phyloP scores from a whole-genome alignment of 1,284 basidiomycete species.

The Ceratobasidium papillatum region DNA sequence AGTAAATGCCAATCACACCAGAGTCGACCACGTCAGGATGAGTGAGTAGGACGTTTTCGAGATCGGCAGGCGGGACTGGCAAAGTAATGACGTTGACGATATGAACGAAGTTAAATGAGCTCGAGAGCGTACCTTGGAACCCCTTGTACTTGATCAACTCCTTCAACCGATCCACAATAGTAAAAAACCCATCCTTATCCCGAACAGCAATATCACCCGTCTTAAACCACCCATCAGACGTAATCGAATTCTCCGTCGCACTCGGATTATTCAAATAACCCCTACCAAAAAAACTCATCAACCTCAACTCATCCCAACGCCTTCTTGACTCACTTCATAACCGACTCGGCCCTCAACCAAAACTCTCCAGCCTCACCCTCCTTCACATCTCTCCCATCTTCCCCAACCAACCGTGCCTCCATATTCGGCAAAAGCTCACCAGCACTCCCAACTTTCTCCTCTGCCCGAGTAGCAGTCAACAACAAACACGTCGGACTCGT shows the following conservation, averaged over 20 bases:
- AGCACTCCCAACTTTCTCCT: conserved; percentile 65
- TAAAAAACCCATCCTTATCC: conserved; percentile 71
- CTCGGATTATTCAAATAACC: conserved; percentile 67
- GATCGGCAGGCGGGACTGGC: conserved; percentile 81
- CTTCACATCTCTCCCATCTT: conserved; percentile 60
- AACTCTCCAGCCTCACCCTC: conserved; percentile 76
- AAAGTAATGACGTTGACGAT: not conserved
- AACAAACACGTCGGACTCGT: conserved; percentile 52
- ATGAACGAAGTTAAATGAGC: not conserved
- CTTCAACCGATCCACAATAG: conserved; percentile 75
- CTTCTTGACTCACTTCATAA: conserved; percentile 71
- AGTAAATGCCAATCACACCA: conserved; percentile 76
- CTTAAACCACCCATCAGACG: conserved; percentile 80
- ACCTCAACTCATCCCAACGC: not conserved
- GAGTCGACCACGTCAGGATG: conserved; percentile 77
- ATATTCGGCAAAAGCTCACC: conserved; percentile 82
- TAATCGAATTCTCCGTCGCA: conserved; percentile 74
- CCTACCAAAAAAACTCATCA: conserved; percentile 38
- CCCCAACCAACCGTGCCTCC: conserved; percentile 74
- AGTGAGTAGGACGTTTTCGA: conserved; percentile 75
- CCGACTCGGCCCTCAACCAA: conserved; percentile 77
- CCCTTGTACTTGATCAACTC: conserved; percentile 88
- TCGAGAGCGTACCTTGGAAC: conserved; percentile 62
- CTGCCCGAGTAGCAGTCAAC: conserved; percentile 5
- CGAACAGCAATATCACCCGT: conserved; percentile 78